These are phyloP conservation scores for Eutrema salsugineum DNA, from an alignment of 441 rosid genomes.

Conservation along the genomic window DNA sequence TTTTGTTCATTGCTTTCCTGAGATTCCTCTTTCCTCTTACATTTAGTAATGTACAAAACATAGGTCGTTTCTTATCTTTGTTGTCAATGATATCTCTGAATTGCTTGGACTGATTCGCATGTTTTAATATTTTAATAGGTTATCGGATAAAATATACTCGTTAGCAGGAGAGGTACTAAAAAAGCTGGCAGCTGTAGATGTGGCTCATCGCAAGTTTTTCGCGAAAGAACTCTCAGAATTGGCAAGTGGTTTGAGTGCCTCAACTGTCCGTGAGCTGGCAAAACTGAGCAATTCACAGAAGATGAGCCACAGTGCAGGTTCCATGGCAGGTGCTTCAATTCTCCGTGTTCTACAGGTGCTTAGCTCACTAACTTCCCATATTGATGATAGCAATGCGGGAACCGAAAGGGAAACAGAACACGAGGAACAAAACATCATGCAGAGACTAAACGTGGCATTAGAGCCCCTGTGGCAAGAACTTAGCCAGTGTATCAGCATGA, in stretches of 20 bases:
- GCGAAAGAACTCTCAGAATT: constrained; percentile 66
- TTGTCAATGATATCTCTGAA: background rate
- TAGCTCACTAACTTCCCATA: constrained; percentile 57
- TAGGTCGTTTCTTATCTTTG: background rate
- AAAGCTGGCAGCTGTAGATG: constrained; percentile 77
- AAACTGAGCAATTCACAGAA: constrained; percentile 72
- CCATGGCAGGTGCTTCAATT: constrained; percentile 94
- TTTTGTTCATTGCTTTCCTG: background rate
- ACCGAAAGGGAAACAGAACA: constrained; percentile 46
- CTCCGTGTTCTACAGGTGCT: constrained; percentile 88
- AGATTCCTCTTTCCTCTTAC: constrained; percentile 8
- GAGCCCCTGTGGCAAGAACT: constrained; percentile 96
- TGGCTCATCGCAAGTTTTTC: constrained; percentile 62
- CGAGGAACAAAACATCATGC: constrained; percentile 73
- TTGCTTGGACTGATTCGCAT: constrained; percentile 19
- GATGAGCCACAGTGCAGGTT: constrained; percentile 85
- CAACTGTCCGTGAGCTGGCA: constrained; percentile 79
- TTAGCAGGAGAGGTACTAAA: constrained; percentile 85
- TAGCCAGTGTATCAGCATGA: constrained; percentile 84
- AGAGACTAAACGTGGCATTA: constrained; percentile 66
- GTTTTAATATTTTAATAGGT: constrained; percentile 56
- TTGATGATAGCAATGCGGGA: constrained; percentile 37
- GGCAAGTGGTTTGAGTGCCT: constrained; percentile 75
- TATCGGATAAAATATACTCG: constrained; percentile 80
- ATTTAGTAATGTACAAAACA: background rate